These are phyloP conservation scores for Tetrapisispora nanseiensis DNA, from an alignment of 805 yeast species.

Conservation along the genomic window DNA sequence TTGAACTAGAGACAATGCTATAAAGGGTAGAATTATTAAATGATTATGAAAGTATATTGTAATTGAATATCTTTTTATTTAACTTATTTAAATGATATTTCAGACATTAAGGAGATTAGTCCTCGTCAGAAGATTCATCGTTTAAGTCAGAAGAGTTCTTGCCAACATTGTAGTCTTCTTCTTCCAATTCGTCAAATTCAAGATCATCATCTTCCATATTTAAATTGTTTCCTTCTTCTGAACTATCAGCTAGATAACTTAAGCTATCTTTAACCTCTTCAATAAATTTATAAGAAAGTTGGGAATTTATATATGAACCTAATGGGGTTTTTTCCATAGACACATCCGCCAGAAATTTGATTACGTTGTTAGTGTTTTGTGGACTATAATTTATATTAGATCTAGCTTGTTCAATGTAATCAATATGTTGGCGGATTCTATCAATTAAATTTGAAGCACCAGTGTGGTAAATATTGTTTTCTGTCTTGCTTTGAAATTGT, in stretches of 20 bases:
- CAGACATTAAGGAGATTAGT: not conserved
- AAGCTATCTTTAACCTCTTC: not conserved
- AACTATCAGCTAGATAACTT: not conserved
- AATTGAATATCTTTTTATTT: too few relatives aligned
- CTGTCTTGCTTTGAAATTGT: constrained; percentile 57
- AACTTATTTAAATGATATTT: too few relatives aligned
- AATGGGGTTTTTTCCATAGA: constrained; percentile 83
- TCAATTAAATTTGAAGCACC: constrained; percentile 64
- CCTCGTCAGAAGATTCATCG: not conserved
- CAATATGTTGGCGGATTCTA: constrained; percentile 63
- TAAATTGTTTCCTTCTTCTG: not conserved
- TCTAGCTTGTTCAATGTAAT: constrained; percentile 57
- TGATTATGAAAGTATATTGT: too few relatives aligned
- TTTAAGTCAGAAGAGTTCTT: not conserved
- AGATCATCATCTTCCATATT: not conserved
- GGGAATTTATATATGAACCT: constrained; percentile 47
- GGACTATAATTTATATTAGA: constrained; percentile 78
- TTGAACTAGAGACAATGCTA: not conserved
- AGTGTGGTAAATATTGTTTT: constrained; percentile 58
- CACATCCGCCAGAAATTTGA: constrained; percentile 59
- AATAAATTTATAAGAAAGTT: not conserved
- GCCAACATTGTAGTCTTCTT: not conserved
- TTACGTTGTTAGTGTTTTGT: constrained; percentile 62
- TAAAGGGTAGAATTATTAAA: too few relatives aligned
- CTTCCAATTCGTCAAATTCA: not conserved